phyloP scores from a whole-genome alignment of 148 eudicot species.

The Fagopyrum homotropicum region DNA sequence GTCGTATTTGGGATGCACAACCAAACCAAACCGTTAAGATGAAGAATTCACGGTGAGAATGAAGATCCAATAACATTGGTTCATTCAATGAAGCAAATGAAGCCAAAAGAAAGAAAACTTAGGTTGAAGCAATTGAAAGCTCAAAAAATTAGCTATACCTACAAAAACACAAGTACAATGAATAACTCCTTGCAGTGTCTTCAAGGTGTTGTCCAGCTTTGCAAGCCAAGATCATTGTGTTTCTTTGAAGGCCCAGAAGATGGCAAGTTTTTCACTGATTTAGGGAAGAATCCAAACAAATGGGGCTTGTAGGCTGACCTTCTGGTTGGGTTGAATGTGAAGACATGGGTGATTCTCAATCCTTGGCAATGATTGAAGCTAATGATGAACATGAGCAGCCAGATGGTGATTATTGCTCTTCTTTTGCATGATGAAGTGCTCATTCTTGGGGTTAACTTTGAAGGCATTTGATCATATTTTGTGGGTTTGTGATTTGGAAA shows the following conservation, averaged over 20 bases:
- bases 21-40: not conserved
- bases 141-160: not conserved
- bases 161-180: not conserved
- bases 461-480: not conserved
- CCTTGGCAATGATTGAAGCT: conserved; percentile 11
- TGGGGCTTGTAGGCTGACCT: not conserved
- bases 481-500: conserved; percentile 1
- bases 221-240: conserved; percentile 17
- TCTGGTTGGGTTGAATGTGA: conserved; percentile 5
- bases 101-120: not conserved
- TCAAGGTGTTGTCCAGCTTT: conserved; percentile 14
- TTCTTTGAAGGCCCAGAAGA: conserved; percentile 13
- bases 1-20: too few species aligned
- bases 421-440: not conserved
- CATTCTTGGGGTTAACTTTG: not conserved
- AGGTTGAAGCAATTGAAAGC: not conserved
- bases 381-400: conserved; percentile 7
- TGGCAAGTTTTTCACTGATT: conserved; percentile 10
- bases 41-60: not conserved
- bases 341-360: conserved; percentile 13
- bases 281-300: conserved; percentile 13
- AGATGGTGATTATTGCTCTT: not conserved
- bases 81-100: not conserved
- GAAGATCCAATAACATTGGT: not conserved
- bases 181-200: not conserved